Conservation (phyloP, 2,329 filamentous ascomycete genomes). For the Aplosporella prunicola region DNA sequence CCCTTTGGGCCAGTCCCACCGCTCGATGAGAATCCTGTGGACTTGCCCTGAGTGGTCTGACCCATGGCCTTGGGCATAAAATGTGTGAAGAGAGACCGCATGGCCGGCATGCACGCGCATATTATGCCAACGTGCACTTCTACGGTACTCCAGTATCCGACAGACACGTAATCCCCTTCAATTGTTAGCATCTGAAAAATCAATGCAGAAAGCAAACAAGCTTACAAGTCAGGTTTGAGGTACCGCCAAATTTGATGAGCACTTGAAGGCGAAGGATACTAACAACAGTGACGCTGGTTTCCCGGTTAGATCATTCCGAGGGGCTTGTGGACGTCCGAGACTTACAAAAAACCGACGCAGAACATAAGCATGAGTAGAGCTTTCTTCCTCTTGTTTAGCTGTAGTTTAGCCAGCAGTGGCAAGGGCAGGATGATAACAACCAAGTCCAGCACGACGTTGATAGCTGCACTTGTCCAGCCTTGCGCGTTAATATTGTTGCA, state of each 20-base stretch:
- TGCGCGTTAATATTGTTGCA: constrained; percentile 27
- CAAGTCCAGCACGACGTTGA: constrained; percentile 23
- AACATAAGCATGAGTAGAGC: constrained; percentile 28
- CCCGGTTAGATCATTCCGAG: background rate
- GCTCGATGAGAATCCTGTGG: background rate
- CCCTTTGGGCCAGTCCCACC: background rate
- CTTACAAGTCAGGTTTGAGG: constrained; percentile 29
- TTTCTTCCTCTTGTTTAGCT: constrained; percentile 25
- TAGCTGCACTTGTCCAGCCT: constrained; percentile 21
- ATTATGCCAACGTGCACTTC: constrained; percentile 32
- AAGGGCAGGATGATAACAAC: constrained; percentile 24
- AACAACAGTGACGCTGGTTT: constrained; percentile 29
- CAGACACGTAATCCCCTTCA: constrained; percentile 26
- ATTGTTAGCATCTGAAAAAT: background rate
- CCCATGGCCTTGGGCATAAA: constrained; percentile 9
- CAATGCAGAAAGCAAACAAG: background rate
- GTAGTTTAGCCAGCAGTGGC: constrained; percentile 20
- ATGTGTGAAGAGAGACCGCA: constrained; percentile 3
- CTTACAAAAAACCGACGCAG: constrained; percentile 26
- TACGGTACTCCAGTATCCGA: constrained; percentile 31
- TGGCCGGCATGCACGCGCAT: constrained; percentile 24
- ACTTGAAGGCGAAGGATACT: constrained; percentile 35
- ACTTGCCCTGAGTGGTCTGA: constrained; percentile 2
- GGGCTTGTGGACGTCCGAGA: background rate
- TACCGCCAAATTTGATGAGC: constrained; percentile 34